A percentile compares a stretch with the other conserved stretches of the same genome.
phyloP scores from a whole-genome alignment of 164 flowering plant species.

The Protea cynaroides region DNA sequence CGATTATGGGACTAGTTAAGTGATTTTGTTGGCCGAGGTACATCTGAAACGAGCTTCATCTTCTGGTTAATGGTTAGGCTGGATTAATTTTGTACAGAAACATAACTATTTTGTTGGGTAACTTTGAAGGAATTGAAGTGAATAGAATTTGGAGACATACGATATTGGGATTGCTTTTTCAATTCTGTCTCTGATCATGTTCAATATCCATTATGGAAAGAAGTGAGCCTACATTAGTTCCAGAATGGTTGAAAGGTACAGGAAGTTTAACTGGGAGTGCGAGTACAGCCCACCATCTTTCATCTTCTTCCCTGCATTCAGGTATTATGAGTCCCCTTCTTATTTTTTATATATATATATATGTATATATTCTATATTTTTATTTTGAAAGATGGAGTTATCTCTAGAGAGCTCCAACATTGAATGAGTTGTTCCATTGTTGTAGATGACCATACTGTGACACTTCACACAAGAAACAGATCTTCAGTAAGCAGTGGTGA shows the following conservation, averaged over 20 bases:
- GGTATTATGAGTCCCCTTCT: slow-evolving; percentile 35
- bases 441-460: slow-evolving; percentile 37
- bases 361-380: background rate
- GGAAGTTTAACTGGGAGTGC: slow-evolving; percentile 59
- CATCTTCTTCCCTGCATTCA: slow-evolving; percentile 42
- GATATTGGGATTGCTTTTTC: slow-evolving; percentile 10
- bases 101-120: slow-evolving; percentile 1
- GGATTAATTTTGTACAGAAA: slow-evolving; percentile 9
- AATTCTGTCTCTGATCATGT: slow-evolving; percentile 39
- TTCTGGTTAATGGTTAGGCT: too few relatives aligned
- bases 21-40: background rate
- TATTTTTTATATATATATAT: too few relatives aligned
- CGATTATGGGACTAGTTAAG: background rate
- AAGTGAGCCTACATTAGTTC: slow-evolving; percentile 83
- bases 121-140: slow-evolving; percentile 3
- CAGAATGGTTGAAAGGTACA: slow-evolving; percentile 79
- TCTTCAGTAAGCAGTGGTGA: slow-evolving; percentile 36
- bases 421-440: background rate
- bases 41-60: background rate
- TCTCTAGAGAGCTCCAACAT: background rate
- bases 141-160: slow-evolving; percentile 5
- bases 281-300: slow-evolving; percentile 44
- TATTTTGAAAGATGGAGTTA: background rate
- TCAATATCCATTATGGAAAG: slow-evolving; percentile 58
- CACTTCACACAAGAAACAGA: slow-evolving; percentile 38